A percentile compares a stretch with the other conserved stretches of the same genome.
These are phyloP conservation scores for Paramecium sonneborni DNA, from an alignment of 73 alveolate genomes.

Conservation along the genomic window DNA sequence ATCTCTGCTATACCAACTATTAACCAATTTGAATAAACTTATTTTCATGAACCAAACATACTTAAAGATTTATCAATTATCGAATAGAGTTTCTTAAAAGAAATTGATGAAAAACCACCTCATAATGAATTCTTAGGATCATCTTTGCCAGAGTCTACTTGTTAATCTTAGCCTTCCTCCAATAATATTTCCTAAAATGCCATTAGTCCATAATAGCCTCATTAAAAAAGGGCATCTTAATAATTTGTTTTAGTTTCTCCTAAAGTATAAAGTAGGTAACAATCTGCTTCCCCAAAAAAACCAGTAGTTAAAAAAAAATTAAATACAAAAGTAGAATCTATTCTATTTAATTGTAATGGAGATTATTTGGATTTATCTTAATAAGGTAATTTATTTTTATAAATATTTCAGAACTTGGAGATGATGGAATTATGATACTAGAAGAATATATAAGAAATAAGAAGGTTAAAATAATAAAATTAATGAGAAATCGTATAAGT, in stretches of 20 bases:
- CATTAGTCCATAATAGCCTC: background rate
- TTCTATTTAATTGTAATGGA: background rate
- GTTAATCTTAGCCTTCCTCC: background rate
- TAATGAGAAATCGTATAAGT: constrained; percentile 30
- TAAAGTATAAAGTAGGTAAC: background rate
- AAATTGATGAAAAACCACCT: constrained; percentile 52
- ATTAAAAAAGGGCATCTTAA: background rate
- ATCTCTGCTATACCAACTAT: background rate
- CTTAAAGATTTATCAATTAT: constrained; percentile 5
- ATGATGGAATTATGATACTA: background rate
- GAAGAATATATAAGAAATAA: constrained; percentile 10
- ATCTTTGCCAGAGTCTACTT: constrained; percentile 11
- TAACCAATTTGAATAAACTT: background rate
- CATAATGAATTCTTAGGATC: constrained; percentile 45
- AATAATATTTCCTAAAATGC: background rate
- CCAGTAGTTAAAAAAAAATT: background rate
- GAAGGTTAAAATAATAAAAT: constrained; percentile 5
- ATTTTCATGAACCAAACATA: background rate
- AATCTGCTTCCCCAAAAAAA: constrained; percentile 33
- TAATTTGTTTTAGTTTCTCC: background rate
- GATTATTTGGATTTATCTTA: constrained; percentile 2
- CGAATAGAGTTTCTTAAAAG: constrained; percentile 21
- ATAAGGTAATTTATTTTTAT: background rate
- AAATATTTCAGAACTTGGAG: background rate
- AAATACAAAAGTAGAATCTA: background rate